phyloP scores from a whole-genome alignment of 2,329 filamentous ascomycete genomes.

The Penicillium sp. region DNA sequence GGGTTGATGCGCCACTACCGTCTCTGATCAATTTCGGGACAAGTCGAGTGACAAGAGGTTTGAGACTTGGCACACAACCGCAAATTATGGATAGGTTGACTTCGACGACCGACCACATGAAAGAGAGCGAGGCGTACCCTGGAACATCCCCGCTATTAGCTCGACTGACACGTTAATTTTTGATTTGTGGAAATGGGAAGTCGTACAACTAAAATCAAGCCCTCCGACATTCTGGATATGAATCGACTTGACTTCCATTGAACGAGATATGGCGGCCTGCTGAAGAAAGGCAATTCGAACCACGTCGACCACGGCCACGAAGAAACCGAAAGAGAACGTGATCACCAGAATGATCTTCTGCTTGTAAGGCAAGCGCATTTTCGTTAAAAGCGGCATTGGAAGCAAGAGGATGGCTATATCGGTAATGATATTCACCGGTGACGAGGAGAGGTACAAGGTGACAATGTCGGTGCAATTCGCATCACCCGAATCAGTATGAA shows the following conservation, averaged over 20 bases:
- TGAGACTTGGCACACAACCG: constrained; percentile 86
- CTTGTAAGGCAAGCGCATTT: constrained; percentile 76
- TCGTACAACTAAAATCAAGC: constrained; percentile 53
- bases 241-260: constrained; percentile 25
- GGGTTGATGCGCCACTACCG: constrained; percentile 28
- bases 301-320: constrained; percentile 83
- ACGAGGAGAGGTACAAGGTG: constrained; percentile 66
- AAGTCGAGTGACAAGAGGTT: constrained; percentile 70
- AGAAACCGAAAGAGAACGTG: constrained; percentile 82
- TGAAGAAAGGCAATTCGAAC: constrained; percentile 88
- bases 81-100: constrained; percentile 88
- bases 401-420: constrained; percentile 83
- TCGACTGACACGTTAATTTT: background rate
- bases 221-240: constrained; percentile 39
- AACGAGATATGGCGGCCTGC: constrained; percentile 54
- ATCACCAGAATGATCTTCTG: constrained; percentile 85
- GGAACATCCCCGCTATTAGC: constrained; percentile 46
- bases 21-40: constrained; percentile 56
- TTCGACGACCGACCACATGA: constrained; percentile 93
- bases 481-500: constrained; percentile 47
- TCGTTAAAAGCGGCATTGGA: constrained; percentile 81
- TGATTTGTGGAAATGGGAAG: background rate
- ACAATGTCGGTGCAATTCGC: constrained; percentile 59
- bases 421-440: constrained; percentile 87
- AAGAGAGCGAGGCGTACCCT: constrained; percentile 75